Conservation (phyloP, 169 alveolate genomes). For the Plasmodium blacklocki region DNA sequence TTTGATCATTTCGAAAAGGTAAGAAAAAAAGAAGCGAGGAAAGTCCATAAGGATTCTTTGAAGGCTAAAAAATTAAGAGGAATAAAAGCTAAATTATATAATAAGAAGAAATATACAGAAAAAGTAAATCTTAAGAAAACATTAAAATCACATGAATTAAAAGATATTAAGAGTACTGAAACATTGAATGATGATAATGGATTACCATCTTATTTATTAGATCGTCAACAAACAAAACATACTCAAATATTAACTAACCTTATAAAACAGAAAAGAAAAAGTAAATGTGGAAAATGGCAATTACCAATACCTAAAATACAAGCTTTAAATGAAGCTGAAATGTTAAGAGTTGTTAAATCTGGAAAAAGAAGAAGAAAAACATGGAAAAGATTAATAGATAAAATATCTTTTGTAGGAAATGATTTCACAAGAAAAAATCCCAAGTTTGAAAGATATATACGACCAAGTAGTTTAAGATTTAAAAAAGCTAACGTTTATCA, state of each 20-base stretch:
- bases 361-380: constrained; percentile 97
- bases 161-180: constrained; percentile 78
- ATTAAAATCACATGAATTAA: constrained; percentile 80
- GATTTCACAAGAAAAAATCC: constrained; percentile 99
- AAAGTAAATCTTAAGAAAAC: constrained; percentile 96
- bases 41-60: constrained; percentile 93
- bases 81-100: constrained; percentile 97
- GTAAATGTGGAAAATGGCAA: constrained; percentile 99
- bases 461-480: constrained; percentile 99
- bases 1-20: constrained; percentile 94
- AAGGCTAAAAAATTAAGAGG: constrained; percentile 96
- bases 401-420: constrained; percentile 98
- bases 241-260: constrained; percentile 96
- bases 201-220: constrained; percentile 98
- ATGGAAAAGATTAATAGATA: constrained; percentile 99
- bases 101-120: constrained; percentile 97
- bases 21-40: constrained; percentile 96
- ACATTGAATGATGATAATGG: constrained; percentile 95
- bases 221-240: constrained; percentile 96
- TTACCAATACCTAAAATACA: constrained; percentile 98
- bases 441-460: constrained; percentile 96
- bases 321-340: constrained; percentile 93
- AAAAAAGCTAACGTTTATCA: constrained; percentile 99
- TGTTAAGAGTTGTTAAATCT: constrained; percentile 94
- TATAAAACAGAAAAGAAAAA: constrained; percentile 99